phyloP scores from a whole-genome alignment of 345 rosid species.

The Lepidium sativum region DNA sequence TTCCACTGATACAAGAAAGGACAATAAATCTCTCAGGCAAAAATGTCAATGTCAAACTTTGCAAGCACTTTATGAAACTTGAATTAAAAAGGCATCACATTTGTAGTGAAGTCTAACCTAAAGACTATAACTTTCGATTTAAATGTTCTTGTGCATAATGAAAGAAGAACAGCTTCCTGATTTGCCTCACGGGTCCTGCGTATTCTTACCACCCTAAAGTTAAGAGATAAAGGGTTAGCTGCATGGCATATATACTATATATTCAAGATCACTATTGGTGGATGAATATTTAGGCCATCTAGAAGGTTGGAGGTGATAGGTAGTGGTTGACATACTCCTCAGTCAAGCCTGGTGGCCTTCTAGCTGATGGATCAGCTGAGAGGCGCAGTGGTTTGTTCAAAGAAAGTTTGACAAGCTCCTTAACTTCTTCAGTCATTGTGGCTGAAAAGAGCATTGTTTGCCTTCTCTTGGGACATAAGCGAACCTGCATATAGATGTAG shows the following conservation, averaged over 20 bases:
- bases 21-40: conserved; percentile 4
- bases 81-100: neutral
- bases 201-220: conserved; percentile 76
- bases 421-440: conserved; percentile 95
- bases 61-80: neutral
- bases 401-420: conserved; percentile 84
- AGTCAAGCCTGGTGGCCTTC: conserved; percentile 74
- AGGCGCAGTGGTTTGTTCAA: conserved; percentile 90
- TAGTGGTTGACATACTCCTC: conserved; percentile 56
- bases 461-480: conserved; percentile 85
- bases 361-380: conserved; percentile 92
- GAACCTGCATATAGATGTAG: conserved; percentile 45
- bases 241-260: neutral
- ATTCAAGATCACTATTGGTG: neutral
- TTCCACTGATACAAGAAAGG: conserved; percentile 56
- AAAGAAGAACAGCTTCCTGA: conserved; percentile 91
- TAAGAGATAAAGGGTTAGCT: neutral
- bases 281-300: neutral
- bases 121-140: conserved; percentile 76
- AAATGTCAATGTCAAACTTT: neutral
- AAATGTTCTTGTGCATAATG: conserved; percentile 85
- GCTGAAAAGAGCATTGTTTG: conserved; percentile 97
- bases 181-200: conserved; percentile 85
- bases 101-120: conserved; percentile 43
- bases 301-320: neutral